Percentiles rank a stretch among this genome's conserved stretches.
Conservation (phyloP, 2,329 filamentous ascomycete species). For the Scytalidium sp. region DNA sequence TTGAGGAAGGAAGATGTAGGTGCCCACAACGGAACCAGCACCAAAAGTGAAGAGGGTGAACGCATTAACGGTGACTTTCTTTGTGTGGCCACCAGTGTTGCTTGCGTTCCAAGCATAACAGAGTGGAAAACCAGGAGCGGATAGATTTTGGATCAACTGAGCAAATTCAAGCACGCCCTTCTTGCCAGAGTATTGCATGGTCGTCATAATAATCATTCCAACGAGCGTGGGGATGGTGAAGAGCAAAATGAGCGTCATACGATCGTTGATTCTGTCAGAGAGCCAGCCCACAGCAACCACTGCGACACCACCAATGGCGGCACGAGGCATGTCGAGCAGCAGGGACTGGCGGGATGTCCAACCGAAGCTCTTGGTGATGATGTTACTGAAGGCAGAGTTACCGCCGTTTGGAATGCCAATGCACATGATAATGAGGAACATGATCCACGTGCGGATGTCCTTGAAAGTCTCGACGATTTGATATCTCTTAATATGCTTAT, state of each 20-base stretch:
- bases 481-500: conserved; percentile 42
- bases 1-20: conserved; percentile 39
- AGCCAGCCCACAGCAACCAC: conserved; percentile 16
- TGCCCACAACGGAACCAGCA: conserved; percentile 40
- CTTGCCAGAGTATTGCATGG: conserved; percentile 16
- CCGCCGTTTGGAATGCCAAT: conserved; percentile 51
- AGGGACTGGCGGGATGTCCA: conserved; percentile 10
- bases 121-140: conserved; percentile 15
- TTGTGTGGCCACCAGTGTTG: conserved; percentile 40
- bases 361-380: conserved; percentile 4
- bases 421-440: conserved; percentile 44
- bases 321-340: conserved; percentile 17
- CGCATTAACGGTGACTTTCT: conserved; percentile 42
- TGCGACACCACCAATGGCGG: conserved; percentile 15
- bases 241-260: conserved; percentile 5
- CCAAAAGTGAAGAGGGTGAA: conserved; percentile 38
- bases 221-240: conserved; percentile 17
- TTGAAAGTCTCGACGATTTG: conserved; percentile 46
- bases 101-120: conserved; percentile 17
- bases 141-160: conserved; percentile 20
- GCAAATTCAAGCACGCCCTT: conserved; percentile 15
- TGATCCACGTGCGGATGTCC: conserved; percentile 9
- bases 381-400: conserved; percentile 4
- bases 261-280: conserved; percentile 15
- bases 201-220: conserved; percentile 12